Evolutionary conservation across 495 filamentous ascomycete species (phyloP), one percentile per base, ranked within the genome.

Genomic region (Melanomma pulvis-pyrius): DNA sequence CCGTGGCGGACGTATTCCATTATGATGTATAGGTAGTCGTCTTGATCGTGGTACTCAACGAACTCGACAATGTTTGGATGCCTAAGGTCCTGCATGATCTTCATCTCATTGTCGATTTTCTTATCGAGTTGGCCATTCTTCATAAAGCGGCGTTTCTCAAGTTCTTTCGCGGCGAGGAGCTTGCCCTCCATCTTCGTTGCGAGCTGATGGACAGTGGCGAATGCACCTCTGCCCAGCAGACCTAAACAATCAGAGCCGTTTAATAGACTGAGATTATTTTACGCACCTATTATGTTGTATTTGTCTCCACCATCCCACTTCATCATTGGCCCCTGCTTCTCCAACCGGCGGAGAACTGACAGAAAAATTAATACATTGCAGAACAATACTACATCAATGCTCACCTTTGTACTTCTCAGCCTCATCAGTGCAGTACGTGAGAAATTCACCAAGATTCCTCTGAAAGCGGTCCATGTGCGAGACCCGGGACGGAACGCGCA

Each of bases 61-160:
- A 92, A 98, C 71, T 91, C 82, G 22, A 98, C 93, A 66, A 98
- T 93, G 69, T 98, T 94, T 2, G 87, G 84, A 79, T 98, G 94
- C 55, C 86, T 80, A 24, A 98, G 79, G 32, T 79, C 83, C 70
- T 88, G 84, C 88, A 98, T 96, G 62, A 98, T 97, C 44, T 86
- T 88, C 86, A 98, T 92, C 76, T 98, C 94, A 67, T 93, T 96
- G 67, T 96, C 89, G 1, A 98, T 87, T 74, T 92, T 93, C 69
- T 89, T 86, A 71, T 93, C 91, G 28, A 92, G 77, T 22, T 89
- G 83, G 41, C 90, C 91, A 72, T 94, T 91, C 74, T 93, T 96
- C 80, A 92, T 90, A 75, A 97, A 93, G 17, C 86, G 83, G 47
- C 87, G 84, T 77, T 96, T 97, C 72, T 96, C 90, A 3, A 98